Percentiles rank a stretch among this genome's conserved stretches.
Evolutionary conservation across 2,329 filamentous ascomycete genomes (phyloP).

Genomic region (Aspergillus caelatus): DNA sequence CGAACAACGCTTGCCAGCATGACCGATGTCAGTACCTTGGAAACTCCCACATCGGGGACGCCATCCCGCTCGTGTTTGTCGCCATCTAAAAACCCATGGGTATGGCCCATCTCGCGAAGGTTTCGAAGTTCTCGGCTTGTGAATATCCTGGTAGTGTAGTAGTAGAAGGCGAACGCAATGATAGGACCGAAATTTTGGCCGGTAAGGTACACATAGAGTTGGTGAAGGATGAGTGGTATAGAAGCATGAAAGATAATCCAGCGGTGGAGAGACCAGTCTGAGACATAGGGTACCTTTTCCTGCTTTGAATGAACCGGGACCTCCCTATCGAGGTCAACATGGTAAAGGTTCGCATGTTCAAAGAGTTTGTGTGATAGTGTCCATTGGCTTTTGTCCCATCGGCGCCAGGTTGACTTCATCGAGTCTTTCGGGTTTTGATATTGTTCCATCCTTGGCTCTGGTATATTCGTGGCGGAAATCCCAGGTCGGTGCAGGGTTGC

Average conservation of each 20-base stretch:
- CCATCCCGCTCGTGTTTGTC: conserved; percentile 2
- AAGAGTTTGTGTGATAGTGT: conserved; percentile 35
- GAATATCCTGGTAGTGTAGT: conserved; percentile 39
- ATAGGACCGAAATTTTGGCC: conserved; percentile 34
- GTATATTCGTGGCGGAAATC: not conserved
- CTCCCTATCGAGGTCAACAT: conserved; percentile 29
- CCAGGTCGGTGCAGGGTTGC: not conserved
- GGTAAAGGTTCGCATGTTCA: conserved; percentile 34
- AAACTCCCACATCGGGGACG: not conserved
- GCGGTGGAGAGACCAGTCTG: conserved; percentile 36
- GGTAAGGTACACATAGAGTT: conserved; percentile 33
- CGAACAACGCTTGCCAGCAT: not conserved
- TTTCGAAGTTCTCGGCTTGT: conserved; percentile 43
- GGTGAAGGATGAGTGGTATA: conserved; percentile 43
- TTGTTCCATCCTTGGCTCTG: not conserved
- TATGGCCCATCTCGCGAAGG: conserved; percentile 42
- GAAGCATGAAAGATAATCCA: conserved; percentile 46
- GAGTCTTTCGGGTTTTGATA: conserved; percentile 35
- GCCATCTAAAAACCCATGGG: conserved; percentile 35
- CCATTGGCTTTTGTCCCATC: conserved; percentile 33
- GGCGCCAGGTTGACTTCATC: conserved; percentile 47
- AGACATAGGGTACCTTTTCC: conserved; percentile 45
- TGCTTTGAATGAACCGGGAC: conserved; percentile 44
- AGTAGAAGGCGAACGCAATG: conserved; percentile 42
- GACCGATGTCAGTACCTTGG: not conserved